Conservation (phyloP, 2,329 filamentous ascomycete genomes). For the Dothideomycetes sp. region DNA sequence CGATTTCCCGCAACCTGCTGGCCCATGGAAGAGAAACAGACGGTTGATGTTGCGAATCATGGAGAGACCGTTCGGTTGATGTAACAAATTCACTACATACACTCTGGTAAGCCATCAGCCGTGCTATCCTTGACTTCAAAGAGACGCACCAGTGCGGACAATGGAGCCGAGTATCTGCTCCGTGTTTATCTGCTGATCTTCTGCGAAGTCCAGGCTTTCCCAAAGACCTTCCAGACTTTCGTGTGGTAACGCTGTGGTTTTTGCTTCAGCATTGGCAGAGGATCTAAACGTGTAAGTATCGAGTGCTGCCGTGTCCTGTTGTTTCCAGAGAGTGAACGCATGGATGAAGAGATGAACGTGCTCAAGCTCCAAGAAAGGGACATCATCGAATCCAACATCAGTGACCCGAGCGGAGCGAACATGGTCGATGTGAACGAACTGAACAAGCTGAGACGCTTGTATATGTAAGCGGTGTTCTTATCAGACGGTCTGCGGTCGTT, state of each 20-base stretch:
- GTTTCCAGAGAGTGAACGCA: conserved; percentile 30
- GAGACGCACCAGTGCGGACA: neutral
- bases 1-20: conserved; percentile 37
- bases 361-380: conserved; percentile 21
- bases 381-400: neutral
- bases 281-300: conserved; percentile 21
- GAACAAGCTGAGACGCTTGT: too few relatives aligned
- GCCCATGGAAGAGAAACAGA: conserved; percentile 35
- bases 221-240: conserved; percentile 34
- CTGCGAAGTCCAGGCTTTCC: conserved; percentile 39
- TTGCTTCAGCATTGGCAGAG: conserved; percentile 22
- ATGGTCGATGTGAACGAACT: neutral
- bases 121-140: too few relatives aligned
- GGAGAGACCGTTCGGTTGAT: conserved; percentile 27
- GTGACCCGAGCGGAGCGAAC: neutral
- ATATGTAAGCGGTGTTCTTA: too few relatives aligned
- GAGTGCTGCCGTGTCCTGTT: conserved; percentile 20
- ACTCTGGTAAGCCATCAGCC: too few relatives aligned
- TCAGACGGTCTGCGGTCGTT: too few relatives aligned
- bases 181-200: conserved; percentile 25
- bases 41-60: conserved; percentile 37
- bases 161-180: conserved; percentile 1
- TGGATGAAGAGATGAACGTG: conserved; percentile 35
- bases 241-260: conserved; percentile 30
- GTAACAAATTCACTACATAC: conserved; percentile 29